Evolutionary conservation across 768 basidiomycete species (phyloP).

Genomic region (Baorangia bicolor): DNA sequence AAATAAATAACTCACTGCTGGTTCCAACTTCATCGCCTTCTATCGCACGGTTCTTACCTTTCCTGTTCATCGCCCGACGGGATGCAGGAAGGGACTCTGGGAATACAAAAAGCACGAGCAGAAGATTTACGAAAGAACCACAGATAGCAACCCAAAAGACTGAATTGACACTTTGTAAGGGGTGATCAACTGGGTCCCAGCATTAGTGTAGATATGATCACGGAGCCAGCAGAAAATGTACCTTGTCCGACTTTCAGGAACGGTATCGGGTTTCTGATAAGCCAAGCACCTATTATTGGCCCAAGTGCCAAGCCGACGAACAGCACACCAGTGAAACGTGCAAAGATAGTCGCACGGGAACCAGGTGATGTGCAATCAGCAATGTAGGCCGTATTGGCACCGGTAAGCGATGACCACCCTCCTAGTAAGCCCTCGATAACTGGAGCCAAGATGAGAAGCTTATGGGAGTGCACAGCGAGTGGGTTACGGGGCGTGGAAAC

Average conservation of each 20-base stretch:
- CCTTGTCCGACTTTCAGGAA: conserved; percentile 30
- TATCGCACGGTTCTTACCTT: conserved; percentile 31
- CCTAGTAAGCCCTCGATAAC: conserved; percentile 79
- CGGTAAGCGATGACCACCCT: conserved; percentile 67
- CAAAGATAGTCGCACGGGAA: conserved; percentile 69
- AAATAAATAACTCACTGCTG: conserved; percentile 9
- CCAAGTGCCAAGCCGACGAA: conserved; percentile 78
- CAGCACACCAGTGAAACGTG: conserved; percentile 69
- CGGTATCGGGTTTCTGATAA: conserved; percentile 45
- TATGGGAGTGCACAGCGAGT: conserved; percentile 64
- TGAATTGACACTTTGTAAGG: conserved; percentile 40
- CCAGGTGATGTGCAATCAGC: conserved; percentile 82
- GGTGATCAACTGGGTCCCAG: conserved; percentile 25
- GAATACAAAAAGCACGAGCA: conserved; percentile 60
- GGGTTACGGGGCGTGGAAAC: conserved; percentile 65
- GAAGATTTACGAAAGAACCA: conserved; percentile 46
- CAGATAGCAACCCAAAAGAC: conserved; percentile 56
- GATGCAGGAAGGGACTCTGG: conserved; percentile 51
- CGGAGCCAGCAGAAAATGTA: conserved; percentile 8
- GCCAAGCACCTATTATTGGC: conserved; percentile 61
- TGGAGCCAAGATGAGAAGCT: conserved; percentile 74
- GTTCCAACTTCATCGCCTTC: conserved; percentile 7
- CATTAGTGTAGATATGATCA: conserved; percentile 7
- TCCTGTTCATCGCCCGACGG: conserved; percentile 26
- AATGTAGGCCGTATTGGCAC: conserved; percentile 65